A percentile compares a stretch with the other conserved stretches of the same genome.
These are phyloP conservation scores for Silene noctiflora DNA, from an alignment of 179 eudicot species.

Conservation along the genomic window DNA sequence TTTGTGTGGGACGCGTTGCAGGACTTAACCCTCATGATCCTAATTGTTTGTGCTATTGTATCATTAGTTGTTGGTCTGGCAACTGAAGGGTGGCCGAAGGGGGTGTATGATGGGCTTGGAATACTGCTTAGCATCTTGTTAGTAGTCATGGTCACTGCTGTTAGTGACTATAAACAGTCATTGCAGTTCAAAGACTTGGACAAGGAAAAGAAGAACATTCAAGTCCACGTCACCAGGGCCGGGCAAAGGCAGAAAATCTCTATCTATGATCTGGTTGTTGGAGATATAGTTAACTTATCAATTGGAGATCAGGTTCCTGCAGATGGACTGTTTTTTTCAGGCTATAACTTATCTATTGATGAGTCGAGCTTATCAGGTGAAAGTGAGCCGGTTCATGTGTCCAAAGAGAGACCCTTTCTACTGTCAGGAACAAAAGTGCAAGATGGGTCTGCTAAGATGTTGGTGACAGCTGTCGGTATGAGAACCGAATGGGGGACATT, in stretches of 20 bases:
- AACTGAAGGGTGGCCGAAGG: slow-evolving; percentile 84
- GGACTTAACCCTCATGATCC: slow-evolving; percentile 68
- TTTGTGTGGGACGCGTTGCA: slow-evolving; percentile 84
- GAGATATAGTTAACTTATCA: slow-evolving; percentile 64
- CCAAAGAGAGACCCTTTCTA: slow-evolving; percentile 51
- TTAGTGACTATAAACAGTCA: slow-evolving; percentile 76
- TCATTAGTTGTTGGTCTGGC: slow-evolving; percentile 71
- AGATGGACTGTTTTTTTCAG: slow-evolving; percentile 67
- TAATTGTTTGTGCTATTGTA: slow-evolving; percentile 66
- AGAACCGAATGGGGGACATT: slow-evolving; percentile 83
- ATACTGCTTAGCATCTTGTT: slow-evolving; percentile 60
- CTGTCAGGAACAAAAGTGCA: slow-evolving; percentile 80
- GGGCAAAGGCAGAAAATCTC: slow-evolving; percentile 59
- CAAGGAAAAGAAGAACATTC: slow-evolving; percentile 64
- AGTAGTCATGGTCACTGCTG: slow-evolving; percentile 75
- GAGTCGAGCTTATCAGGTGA: slow-evolving; percentile 91
- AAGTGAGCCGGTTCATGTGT: slow-evolving; percentile 59
- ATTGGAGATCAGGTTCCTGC: slow-evolving; percentile 87
- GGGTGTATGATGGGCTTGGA: slow-evolving; percentile 77
- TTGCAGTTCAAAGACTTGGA: slow-evolving; percentile 76
- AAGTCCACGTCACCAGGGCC: slow-evolving; percentile 54
- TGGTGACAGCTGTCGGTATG: slow-evolving; percentile 86
- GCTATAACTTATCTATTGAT: slow-evolving; percentile 64
- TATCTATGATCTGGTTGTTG: slow-evolving; percentile 69
- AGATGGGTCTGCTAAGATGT: slow-evolving; percentile 75